Evolutionary conservation across 495 filamentous ascomycete species (phyloP), one percentile per base, ranked within the genome.

Genomic region (Penicillium verhagenii): DNA sequence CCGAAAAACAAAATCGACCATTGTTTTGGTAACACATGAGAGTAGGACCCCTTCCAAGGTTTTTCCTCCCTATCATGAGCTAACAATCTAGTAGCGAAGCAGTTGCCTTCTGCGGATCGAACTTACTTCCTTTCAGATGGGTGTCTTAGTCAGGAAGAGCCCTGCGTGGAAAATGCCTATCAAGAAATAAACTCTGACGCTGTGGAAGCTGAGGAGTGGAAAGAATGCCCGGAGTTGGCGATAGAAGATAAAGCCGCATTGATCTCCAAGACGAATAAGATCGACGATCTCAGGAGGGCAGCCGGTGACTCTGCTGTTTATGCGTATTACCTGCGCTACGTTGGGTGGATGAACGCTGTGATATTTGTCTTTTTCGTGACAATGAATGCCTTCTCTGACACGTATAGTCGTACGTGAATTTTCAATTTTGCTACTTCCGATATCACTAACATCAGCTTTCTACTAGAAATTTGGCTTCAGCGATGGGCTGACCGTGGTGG

Each of bases 341-440:
- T 42, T 42, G 38, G 38, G 16, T 42, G 38, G 38, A 2, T 7
- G 3, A 42, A 42, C 16, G 38, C 38, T 42, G 38, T 42, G 38
- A 42, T 42, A 42, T 42, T 42, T 42, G 38, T 42, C 16, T 18
- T 42, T 16, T 42, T 42, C 38, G 38, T 42, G 38, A 42, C 16
- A 18, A 42, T 42, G 38, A 42, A 42, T 42, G 38, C 19, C 38
- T 42, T 42, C 38, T 42, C 38, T 42, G 19, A 2, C 16, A 42
- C 38, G 16, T 42, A 42, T 18, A 42, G 38, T 18, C 38, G 38
- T 42, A 18, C 10, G 38, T 42, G 2, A 20, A 42, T 5, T 42
- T 20, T 18, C 9, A 2, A 10, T 42, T 42, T 8, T 5, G 38
- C 38, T n/a, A 18, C 9, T 42, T 20, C 9, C 38, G 2, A 42